phyloP scores from a whole-genome alignment of 2,329 filamentous ascomycete genomes.

The Volutella citrinella region DNA sequence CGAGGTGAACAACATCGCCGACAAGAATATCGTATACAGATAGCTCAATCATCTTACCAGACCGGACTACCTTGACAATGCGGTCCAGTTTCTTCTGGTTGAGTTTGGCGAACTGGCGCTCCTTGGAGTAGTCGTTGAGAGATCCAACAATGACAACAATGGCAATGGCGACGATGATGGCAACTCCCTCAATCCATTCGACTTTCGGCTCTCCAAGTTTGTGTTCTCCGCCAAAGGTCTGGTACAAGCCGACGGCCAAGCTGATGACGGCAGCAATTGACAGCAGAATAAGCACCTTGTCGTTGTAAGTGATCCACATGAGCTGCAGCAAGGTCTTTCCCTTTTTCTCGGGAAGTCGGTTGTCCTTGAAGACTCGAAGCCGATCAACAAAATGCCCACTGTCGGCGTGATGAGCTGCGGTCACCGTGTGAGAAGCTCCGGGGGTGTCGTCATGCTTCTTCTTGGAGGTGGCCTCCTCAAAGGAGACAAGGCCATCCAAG shows the following conservation, averaged over 20 bases:
- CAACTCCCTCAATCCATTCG: conserved; percentile 80
- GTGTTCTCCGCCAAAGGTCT: conserved; percentile 64
- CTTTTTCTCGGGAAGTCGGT: conserved; percentile 70
- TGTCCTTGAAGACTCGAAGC: conserved; percentile 69
- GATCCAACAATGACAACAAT: conserved; percentile 77
- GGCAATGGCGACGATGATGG: conserved; percentile 75
- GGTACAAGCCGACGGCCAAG: conserved; percentile 71
- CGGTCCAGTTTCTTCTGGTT: conserved; percentile 80
- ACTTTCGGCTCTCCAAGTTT: conserved; percentile 50
- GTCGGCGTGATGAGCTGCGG: conserved; percentile 5
- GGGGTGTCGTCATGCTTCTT: conserved; percentile 34
- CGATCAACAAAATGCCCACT: conserved; percentile 53
- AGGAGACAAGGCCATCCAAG: conserved; percentile 64
- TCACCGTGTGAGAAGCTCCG: conserved; percentile 13
- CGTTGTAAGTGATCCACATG: conserved; percentile 81
- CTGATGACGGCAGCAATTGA: conserved; percentile 70
- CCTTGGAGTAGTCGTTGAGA: conserved; percentile 77
- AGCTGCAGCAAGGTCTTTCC: conserved; percentile 69
- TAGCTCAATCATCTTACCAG: conserved; percentile 66
- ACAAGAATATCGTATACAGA: conserved; percentile 68
- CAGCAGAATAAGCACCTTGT: conserved; percentile 74
- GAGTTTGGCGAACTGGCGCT: conserved; percentile 73
- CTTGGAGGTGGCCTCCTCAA: conserved; percentile 62
- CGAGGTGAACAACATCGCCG: conserved; percentile 69
- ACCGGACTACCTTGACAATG: conserved; percentile 67